Percentiles rank a stretch among this genome's conserved stretches.
Conservation (phyloP, 352 stramenopile genomes). For the Blastocystis sp. region DNA sequence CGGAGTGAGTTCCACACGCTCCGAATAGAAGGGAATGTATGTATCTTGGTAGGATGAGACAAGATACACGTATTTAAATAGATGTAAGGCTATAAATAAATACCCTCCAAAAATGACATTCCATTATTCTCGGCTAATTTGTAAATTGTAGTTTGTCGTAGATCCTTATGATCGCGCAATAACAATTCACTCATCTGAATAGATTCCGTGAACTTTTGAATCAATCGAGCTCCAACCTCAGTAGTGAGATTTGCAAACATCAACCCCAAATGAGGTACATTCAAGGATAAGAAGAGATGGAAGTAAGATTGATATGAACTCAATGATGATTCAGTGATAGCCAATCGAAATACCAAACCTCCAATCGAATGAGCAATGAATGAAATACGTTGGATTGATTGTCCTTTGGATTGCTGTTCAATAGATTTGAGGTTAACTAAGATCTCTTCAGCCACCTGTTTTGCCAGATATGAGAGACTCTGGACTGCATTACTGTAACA, state of each 20-base stretch:
- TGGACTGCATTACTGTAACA: slow-evolving; percentile 26
- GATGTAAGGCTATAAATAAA: not conserved
- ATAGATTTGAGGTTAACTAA: not conserved
- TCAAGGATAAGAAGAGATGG: slow-evolving; percentile 50
- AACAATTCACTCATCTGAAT: slow-evolving; percentile 17
- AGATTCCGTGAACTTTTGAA: not conserved
- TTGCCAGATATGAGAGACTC: slow-evolving; percentile 30
- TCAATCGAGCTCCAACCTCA: slow-evolving; percentile 2
- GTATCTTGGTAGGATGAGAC: slow-evolving; percentile 57
- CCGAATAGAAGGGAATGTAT: slow-evolving; percentile 55
- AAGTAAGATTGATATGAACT: not conserved
- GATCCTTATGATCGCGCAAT: slow-evolving; percentile 31
- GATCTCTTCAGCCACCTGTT: slow-evolving; percentile 22
- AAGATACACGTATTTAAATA: slow-evolving; percentile 34
- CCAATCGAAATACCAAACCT: slow-evolving; percentile 37
- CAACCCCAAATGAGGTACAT: slow-evolving; percentile 37
- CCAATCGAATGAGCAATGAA: slow-evolving; percentile 52
- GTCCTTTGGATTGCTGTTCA: not conserved
- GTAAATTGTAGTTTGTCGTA: slow-evolving; percentile 43
- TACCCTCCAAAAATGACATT: not conserved
- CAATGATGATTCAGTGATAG: not conserved
- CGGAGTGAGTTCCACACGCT: slow-evolving; percentile 6
- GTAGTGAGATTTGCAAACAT: slow-evolving; percentile 9
- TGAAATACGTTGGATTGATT: not conserved
- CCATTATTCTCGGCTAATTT: slow-evolving; percentile 5